Evolutionary conservation across 192 early-diverging fungal genomes (phyloP), one percentile per base, ranked within the genome.

Genomic region (Coemansia umbellata): DNA sequence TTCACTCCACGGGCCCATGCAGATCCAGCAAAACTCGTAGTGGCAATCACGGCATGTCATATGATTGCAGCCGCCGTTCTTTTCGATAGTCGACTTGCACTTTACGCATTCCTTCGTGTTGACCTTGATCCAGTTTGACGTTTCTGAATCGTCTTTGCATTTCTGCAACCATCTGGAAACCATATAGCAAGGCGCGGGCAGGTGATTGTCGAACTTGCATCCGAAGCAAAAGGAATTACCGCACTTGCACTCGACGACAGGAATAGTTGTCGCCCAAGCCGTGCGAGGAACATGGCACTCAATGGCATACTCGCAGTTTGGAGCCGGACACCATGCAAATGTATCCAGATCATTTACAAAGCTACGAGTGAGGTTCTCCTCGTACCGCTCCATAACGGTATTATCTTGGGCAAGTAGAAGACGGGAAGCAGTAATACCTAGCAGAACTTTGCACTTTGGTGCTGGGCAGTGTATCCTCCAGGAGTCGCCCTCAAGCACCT

Each of bases 61-160:
- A 63, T 99, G 97, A 73, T 98, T 99, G 80, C 97, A 99, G 8
- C 97, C 97, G 42, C 97, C 97, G 68, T 99, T 99, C 81, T 99
- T 99, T 70, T 99, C 97, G 57, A 99, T 98, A 0, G 90, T 94
- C 8, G 91, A 84, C 52, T 84, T 80, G 77, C 97, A 99, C 71
- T 93, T 92, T 30, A 87, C 70, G 72, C 97, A 99, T 64, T 97
- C 94, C 68, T 98, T 95, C 28, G 91, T 93, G 74, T 93, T 83
- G 17, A 85, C 92, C 31, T 87, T 88, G 50, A 97, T 93, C 94
- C 95, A 98, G 70, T 97, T 97, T 18, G 94, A 86, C 13, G 95
- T 98, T 69, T 98, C 94, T 5, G 92, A 94, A 63, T 99, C 97
- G 76, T 99, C 95, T 49, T 82, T 86, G 71, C 95, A 96, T 64